phyloP scores from a whole-genome alignment of 345 rosid genomes.

The Raphanus sativus region DNA sequence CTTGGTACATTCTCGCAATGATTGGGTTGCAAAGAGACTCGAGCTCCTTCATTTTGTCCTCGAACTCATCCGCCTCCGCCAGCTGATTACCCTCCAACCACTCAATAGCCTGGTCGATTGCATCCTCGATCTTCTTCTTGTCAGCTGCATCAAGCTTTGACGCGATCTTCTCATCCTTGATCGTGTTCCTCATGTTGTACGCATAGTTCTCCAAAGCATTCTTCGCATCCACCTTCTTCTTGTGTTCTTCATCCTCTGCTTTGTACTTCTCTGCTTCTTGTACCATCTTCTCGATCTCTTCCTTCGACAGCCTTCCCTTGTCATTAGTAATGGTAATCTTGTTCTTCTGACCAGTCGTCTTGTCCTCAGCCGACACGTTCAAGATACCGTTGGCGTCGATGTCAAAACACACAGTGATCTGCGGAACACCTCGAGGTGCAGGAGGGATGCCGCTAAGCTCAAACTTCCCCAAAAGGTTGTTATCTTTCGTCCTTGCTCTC shows the following conservation, averaged over 20 bases:
- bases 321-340: conserved; percentile 66
- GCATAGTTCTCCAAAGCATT: conserved; percentile 51
- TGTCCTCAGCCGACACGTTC: conserved; percentile 66
- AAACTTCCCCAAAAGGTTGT: conserved; percentile 61
- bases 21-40: conserved; percentile 61
- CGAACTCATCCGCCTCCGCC: conserved; percentile 61
- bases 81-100: conserved; percentile 61
- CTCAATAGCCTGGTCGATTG: conserved; percentile 49
- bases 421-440: conserved; percentile 60
- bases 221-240: conserved; percentile 68
- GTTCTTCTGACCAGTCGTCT: conserved; percentile 68
- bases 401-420: conserved; percentile 33
- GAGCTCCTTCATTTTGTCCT: conserved; percentile 65
- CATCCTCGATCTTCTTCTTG: conserved; percentile 67
- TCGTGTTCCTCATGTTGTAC: conserved; percentile 62
- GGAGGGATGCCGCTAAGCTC: conserved; percentile 65
- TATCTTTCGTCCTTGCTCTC: conserved; percentile 54
- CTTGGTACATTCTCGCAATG: conserved; percentile 59
- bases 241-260: conserved; percentile 60
- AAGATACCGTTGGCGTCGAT: conserved; percentile 47
- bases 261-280: conserved; percentile 68
- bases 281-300: conserved; percentile 67
- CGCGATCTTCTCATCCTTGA: conserved; percentile 56
- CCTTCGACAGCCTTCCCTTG: conserved; percentile 60
- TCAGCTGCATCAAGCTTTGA: conserved; percentile 50